These are phyloP conservation scores for Fusarium nisikadoi DNA, from an alignment of 2,329 filamentous ascomycete species.

Conservation along the genomic window DNA sequence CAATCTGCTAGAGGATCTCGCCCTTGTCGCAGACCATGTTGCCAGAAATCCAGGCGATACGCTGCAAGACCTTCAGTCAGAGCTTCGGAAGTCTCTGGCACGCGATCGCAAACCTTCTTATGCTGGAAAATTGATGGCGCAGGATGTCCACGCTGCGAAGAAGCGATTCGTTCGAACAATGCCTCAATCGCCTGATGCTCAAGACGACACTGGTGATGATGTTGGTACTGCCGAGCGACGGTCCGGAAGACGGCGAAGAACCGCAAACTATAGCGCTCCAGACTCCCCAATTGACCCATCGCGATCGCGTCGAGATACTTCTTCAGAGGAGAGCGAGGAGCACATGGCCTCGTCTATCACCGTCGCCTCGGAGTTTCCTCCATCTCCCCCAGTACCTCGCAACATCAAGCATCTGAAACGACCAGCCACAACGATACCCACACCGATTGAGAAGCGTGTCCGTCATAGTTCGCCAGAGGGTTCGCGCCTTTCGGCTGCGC, in stretches of 20 bases:
- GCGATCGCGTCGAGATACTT: slow-evolving; percentile 31
- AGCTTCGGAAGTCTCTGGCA: slow-evolving; percentile 43
- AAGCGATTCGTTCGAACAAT: slow-evolving; percentile 42
- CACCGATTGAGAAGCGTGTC: slow-evolving; percentile 38
- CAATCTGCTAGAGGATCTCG: slow-evolving; percentile 44
- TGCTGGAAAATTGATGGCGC: slow-evolving; percentile 45
- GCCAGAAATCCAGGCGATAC: slow-evolving; percentile 41
- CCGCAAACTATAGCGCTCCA: slow-evolving; percentile 35
- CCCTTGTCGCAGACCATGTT: slow-evolving; percentile 44
- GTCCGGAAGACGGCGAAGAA: slow-evolving; percentile 36
- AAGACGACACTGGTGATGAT: slow-evolving; percentile 35
- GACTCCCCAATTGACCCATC: slow-evolving; percentile 32
- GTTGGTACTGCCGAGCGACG: slow-evolving; percentile 33
- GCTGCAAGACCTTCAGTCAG: slow-evolving; percentile 41
- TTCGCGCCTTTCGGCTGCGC: slow-evolving; percentile 43
- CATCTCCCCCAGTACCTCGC: slow-evolving; percentile 40
- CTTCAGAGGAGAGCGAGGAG: slow-evolving; percentile 41
- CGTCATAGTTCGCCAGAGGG: slow-evolving; percentile 43
- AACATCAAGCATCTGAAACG: slow-evolving; percentile 39
- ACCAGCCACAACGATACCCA: slow-evolving; percentile 31
- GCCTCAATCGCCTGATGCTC: slow-evolving; percentile 39
- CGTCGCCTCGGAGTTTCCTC: slow-evolving; percentile 41
- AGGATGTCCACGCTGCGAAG: slow-evolving; percentile 45
- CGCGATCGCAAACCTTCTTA: slow-evolving; percentile 46
- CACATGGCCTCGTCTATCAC: slow-evolving; percentile 43